Percentiles rank a stretch among this genome's conserved stretches.
Evolutionary conservation across 2,329 filamentous ascomycete species (phyloP).

Genomic region (Aotearoamyces nothofagi): DNA sequence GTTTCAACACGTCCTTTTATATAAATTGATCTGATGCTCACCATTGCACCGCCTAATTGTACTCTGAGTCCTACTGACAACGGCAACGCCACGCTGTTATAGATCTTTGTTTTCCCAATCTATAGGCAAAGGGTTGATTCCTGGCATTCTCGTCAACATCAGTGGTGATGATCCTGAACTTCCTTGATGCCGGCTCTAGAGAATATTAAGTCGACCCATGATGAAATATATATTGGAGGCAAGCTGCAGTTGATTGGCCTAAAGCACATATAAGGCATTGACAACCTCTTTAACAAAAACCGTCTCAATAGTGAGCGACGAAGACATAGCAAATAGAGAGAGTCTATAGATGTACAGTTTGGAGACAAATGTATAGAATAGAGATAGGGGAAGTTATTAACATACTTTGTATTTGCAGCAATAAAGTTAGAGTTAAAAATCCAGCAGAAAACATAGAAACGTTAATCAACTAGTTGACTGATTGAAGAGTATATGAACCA

Average conservation of each 20-base stretch:
- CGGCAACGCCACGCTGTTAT: constrained; percentile 64
- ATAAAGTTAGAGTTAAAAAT: too few relatives aligned
- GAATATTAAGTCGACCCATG: constrained; percentile 43
- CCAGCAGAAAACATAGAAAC: too few relatives aligned
- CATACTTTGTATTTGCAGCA: too few relatives aligned
- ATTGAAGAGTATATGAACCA: too few relatives aligned
- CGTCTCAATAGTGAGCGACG: not conserved
- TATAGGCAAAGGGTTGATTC: constrained; percentile 81
- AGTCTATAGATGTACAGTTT: too few relatives aligned
- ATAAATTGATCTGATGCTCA: too few relatives aligned
- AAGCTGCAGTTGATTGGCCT: constrained; percentile 37
- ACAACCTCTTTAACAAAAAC: constrained; percentile 37
- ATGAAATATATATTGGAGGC: constrained; percentile 41
- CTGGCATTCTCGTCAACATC: constrained; percentile 42
- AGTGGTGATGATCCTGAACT: constrained; percentile 42
- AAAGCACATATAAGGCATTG: constrained; percentile 34
- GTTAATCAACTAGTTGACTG: too few relatives aligned
- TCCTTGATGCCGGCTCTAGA: constrained; percentile 43
- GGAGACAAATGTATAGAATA: too few relatives aligned
- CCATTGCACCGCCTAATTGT: constrained; percentile 74
- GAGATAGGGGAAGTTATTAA: too few relatives aligned
- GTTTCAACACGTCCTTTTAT: too few relatives aligned
- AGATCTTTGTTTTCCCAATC: constrained; percentile 75
- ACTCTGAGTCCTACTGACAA: constrained; percentile 62
- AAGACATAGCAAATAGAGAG: too few relatives aligned